phyloP scores from a whole-genome alignment of 2,329 filamentous ascomycete genomes.

The Scedosporium apiospermum region DNA sequence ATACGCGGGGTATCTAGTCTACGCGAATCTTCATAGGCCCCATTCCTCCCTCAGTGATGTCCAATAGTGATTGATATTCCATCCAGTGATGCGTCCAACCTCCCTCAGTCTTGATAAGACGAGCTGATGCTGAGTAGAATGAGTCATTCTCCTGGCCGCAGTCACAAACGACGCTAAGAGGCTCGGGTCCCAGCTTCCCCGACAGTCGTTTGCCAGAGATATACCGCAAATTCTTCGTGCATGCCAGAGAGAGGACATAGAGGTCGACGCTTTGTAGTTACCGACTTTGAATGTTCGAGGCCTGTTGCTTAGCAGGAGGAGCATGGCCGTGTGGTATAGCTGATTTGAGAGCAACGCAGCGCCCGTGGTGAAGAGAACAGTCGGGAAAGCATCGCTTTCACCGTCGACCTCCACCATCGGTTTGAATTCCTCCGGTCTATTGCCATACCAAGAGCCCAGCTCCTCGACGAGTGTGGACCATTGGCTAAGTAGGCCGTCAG shows the following conservation, averaged over 20 bases:
- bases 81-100: constrained; percentile 30
- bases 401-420: constrained; percentile 20
- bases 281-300: constrained; percentile 30
- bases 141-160: constrained; percentile 36
- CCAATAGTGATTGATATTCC: constrained; percentile 18
- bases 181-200: constrained; percentile 36
- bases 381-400: constrained; percentile 21
- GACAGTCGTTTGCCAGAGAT: constrained; percentile 33
- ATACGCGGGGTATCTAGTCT: not conserved
- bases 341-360: constrained; percentile 41
- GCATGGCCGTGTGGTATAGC: constrained; percentile 45
- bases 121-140: constrained; percentile 34
- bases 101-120: constrained; percentile 28
- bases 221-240: constrained; percentile 39
- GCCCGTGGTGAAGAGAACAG: constrained; percentile 26
- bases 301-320: constrained; percentile 40
- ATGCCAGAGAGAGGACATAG: constrained; percentile 37
- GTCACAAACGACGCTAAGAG: constrained; percentile 35
- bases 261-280: constrained; percentile 17
- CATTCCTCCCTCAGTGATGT: constrained; percentile 1
- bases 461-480: constrained; percentile 22
- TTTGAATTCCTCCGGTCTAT: constrained; percentile 20
- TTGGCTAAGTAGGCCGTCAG: constrained; percentile 12
- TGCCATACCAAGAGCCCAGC: constrained; percentile 22
- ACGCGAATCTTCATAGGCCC: not conserved